phyloP scores from a whole-genome alignment of 129 eudicot species.

The Artemisia argyi region DNA sequence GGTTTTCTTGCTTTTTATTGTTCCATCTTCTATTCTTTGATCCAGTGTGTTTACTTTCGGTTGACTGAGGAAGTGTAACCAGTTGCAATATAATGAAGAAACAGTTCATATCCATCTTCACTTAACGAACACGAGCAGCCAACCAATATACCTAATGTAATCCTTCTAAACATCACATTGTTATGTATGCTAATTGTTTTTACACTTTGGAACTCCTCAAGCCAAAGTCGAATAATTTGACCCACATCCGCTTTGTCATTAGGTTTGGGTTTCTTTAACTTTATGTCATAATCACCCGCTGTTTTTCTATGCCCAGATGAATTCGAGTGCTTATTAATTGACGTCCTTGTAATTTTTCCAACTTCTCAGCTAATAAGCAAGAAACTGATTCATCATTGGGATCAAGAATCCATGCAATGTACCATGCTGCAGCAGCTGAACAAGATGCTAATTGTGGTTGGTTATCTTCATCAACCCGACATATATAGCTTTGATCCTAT shows the following conservation, averaged over 20 bases:
- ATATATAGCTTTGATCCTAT: slow-evolving; percentile 41
- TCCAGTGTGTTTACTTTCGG: slow-evolving; percentile 30
- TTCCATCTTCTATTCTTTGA: slow-evolving; percentile 32
- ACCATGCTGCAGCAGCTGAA: slow-evolving; percentile 62
- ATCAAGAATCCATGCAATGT: slow-evolving; percentile 68
- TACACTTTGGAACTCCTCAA: slow-evolving; percentile 35
- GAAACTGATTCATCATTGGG: slow-evolving; percentile 44
- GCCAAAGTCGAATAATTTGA: slow-evolving; percentile 46
- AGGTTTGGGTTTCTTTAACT: slow-evolving; percentile 31
- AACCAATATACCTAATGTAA: slow-evolving; percentile 58
- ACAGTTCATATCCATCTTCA: slow-evolving; percentile 49
- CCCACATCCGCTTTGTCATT: slow-evolving; percentile 16
- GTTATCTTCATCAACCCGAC: slow-evolving; percentile 19
- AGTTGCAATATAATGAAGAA: slow-evolving; percentile 76
- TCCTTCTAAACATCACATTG: slow-evolving; percentile 53
- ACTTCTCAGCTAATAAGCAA: slow-evolving; percentile 35
- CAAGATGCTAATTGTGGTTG: slow-evolving; percentile 24
- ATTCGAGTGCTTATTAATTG: slow-evolving; percentile 32
- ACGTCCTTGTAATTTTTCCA: slow-evolving; percentile 38
- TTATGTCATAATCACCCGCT: not conserved
- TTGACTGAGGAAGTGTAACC: slow-evolving; percentile 39
- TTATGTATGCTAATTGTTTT: slow-evolving; percentile 25
- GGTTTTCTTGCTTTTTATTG: not conserved
- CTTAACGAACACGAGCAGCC: slow-evolving; percentile 36
- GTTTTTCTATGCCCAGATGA: slow-evolving; percentile 20